Base-by-base conservation (phyloP, 2,329 filamentous ascomycete genomes). In the Sporothrix luriei region DNA sequence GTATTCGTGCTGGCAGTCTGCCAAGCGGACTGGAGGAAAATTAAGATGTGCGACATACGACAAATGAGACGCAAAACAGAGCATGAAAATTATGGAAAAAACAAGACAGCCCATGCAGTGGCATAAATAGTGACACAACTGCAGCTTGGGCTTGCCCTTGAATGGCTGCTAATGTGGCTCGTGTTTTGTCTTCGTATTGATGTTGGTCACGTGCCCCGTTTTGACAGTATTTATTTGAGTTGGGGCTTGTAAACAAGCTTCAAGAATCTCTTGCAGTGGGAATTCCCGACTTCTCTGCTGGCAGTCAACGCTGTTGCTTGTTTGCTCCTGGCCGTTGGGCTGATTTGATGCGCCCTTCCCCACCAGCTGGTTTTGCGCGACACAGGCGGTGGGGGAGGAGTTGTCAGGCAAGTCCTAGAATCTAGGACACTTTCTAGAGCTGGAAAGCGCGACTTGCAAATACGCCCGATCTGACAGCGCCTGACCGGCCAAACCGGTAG, bases 401-500 rank as follows among this genome's bases (percentile, higher is more conserved):
- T 24, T 48, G 68, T 14, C 16, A 19, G 55, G 48, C 29, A 67
- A 70, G 64, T 66, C 54, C 68, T 67, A 67, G 33, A 40, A 46
- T 49, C 61, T 33, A 43, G 54, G 66, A 68, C 54, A 29, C 38
- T 7, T 24, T 9, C 24, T 4, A 29, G 29, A 29, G 49, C 16
- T 33, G 55, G 54, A 62, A 69, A 33, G 68, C 29, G 26, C 52
- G 51, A 69, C 61, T 38, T 38, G 62, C 29, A 16, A 40, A 26
- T 48, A 51, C 48, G 46, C 61, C 61, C 61, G 14, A 49, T 29
- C 61, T 64, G 43, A 49, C 33, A 24, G 61, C 43, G 61, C 38
- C 65, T 13, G 64, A 66, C 64, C 48, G 43, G 51, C 51, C n/a
- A 46, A 68, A 21, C 61, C 13, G 48, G 48, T 21, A 64, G 61